phyloP scores from a whole-genome alignment of 2,329 filamentous ascomycete species.

The Metarhizium album region DNA sequence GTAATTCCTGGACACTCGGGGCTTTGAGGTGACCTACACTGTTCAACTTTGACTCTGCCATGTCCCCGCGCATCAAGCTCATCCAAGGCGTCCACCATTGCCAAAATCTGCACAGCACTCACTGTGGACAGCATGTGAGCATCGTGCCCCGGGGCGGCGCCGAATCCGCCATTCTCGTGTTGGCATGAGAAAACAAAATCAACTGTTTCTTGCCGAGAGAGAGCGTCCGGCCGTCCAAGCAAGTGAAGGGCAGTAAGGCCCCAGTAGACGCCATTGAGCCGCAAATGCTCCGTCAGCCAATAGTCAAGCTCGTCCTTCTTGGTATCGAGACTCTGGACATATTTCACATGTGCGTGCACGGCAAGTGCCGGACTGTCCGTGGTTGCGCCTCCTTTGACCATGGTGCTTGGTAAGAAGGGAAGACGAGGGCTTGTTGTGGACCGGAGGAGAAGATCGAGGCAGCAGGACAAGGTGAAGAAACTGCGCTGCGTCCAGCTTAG shows the following conservation, averaged over 20 bases:
- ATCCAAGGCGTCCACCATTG: constrained; percentile 72
- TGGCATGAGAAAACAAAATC: constrained; percentile 95
- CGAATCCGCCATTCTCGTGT: constrained; percentile 80
- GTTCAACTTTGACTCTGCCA: constrained; percentile 57
- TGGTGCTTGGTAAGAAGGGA: constrained; percentile 10
- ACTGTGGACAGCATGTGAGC: constrained; percentile 94
- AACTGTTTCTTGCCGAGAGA: constrained; percentile 72
- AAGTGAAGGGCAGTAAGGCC: constrained; percentile 82
- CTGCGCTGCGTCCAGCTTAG: background rate
- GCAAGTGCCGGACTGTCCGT: constrained; percentile 35
- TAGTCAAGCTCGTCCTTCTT: constrained; percentile 93
- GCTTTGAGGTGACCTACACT: constrained; percentile 50
- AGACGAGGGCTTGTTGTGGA: background rate
- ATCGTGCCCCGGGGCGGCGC: constrained; percentile 87
- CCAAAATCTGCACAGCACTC: constrained; percentile 87
- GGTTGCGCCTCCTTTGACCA: constrained; percentile 16
- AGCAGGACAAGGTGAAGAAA: background rate
- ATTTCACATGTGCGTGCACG: constrained; percentile 64
- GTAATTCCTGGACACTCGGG: constrained; percentile 6
- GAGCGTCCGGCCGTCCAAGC: constrained; percentile 66
- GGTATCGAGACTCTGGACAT: constrained; percentile 86
- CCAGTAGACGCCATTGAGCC: constrained; percentile 95
- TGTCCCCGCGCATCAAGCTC: constrained; percentile 64
- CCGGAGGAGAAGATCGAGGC: background rate
- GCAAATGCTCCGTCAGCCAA: constrained; percentile 93